These are phyloP conservation scores for Adansonia digitata DNA, from an alignment of 345 rosid species.

Conservation along the genomic window DNA sequence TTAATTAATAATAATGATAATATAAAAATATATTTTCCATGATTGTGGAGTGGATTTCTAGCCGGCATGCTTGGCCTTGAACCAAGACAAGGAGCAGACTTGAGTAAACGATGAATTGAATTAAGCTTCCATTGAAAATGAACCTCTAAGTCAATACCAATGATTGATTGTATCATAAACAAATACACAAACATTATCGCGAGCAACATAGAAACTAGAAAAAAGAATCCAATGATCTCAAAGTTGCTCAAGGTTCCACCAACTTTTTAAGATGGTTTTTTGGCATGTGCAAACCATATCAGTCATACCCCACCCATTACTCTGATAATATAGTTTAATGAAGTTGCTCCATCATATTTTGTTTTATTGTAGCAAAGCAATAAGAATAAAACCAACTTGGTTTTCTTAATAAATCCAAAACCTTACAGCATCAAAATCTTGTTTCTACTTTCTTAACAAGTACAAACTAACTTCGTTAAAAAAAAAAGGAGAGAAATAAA, in stretches of 20 bases:
- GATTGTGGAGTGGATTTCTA: background rate
- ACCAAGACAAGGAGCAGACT: background rate
- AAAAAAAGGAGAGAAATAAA: background rate
- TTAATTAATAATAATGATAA: no score
- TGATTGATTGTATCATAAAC: background rate
- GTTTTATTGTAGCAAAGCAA: constrained; percentile 8
- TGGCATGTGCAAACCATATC: constrained; percentile 12
- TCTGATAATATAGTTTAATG: background rate
- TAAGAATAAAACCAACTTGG: constrained; percentile 16
- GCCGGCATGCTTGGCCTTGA: background rate
- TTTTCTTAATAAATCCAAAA: constrained; percentile 9
- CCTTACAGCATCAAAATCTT: constrained; percentile 1
- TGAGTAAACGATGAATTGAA: background rate
- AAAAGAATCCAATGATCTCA: background rate
- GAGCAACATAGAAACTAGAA: background rate
- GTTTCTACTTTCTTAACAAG: background rate
- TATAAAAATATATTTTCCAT: no score
- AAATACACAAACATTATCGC: background rate
- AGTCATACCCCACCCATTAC: background rate
- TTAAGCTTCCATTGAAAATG: background rate
- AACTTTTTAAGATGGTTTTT: background rate
- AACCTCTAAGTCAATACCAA: background rate
- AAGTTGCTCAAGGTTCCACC: background rate
- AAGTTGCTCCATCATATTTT: constrained; percentile 15
- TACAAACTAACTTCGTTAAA: constrained; percentile 11